These are phyloP conservation scores for Psilocybe mexicana DNA, from an alignment of 1,284 basidiomycete species.

Conservation along the genomic window DNA sequence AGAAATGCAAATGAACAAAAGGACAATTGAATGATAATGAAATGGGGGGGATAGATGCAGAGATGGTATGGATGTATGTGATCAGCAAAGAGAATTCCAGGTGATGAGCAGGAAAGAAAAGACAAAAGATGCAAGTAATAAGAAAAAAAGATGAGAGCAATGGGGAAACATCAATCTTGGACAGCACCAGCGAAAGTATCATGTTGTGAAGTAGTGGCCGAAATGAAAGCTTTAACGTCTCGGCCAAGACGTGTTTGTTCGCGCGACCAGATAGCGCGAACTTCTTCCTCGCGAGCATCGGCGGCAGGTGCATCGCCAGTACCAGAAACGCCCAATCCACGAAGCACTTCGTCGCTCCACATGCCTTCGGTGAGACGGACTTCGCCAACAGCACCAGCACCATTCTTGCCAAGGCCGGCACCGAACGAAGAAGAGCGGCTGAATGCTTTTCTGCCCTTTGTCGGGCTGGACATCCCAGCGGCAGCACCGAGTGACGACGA, in stretches of 20 bases:
- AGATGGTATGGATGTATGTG: conserved; percentile 2
- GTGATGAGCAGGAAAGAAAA: conserved; percentile 12
- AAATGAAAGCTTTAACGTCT: conserved; percentile 47
- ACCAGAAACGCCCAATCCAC: conserved; percentile 57
- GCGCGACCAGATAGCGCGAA: conserved; percentile 65
- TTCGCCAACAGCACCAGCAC: conserved; percentile 45
- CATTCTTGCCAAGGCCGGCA: conserved; percentile 39
- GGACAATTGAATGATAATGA: conserved; percentile 12
- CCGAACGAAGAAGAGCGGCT: conserved; percentile 61
- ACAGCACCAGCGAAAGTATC: conserved; percentile 56
- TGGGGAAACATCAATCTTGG: conserved; percentile 40
- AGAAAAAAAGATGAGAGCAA: conserved; percentile 15
- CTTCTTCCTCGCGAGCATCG: conserved; percentile 65
- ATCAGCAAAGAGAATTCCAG: conserved; percentile 11
- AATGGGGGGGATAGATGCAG: conserved; percentile 5
- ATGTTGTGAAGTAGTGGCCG: conserved; percentile 27
- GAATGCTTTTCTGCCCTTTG: conserved; percentile 46
- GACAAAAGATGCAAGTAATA: conserved; percentile 9
- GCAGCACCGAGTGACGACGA: conserved; percentile 40
- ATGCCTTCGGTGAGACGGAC: conserved; percentile 58
- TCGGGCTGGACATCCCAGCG: conserved; percentile 28
- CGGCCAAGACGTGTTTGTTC: conserved; percentile 57
- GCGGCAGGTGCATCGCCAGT: conserved; percentile 26
- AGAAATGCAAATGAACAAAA: conserved; percentile 7
- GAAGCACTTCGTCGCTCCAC: conserved; percentile 62